A percentile compares a stretch with the other conserved stretches of the same genome.
phyloP scores from a whole-genome alignment of 805 yeast genomes.

The Isabelozyma heimii region DNA sequence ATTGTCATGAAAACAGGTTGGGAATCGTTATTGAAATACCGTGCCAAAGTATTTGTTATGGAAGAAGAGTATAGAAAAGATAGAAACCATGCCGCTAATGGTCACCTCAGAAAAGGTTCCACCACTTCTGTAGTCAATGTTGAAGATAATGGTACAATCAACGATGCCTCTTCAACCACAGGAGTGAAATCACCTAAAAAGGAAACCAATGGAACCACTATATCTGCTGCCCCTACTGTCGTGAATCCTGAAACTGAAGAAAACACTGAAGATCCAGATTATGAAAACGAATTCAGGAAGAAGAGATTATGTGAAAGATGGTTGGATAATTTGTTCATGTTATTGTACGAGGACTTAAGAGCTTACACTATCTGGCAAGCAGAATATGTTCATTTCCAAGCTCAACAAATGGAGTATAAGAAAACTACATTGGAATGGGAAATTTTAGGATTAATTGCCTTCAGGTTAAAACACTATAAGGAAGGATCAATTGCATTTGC shows the following conservation, averaged over 20 bases:
- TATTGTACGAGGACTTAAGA: slow-evolving; percentile 68
- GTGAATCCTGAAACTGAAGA: slow-evolving; percentile 2
- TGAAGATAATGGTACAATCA: slow-evolving; percentile 7
- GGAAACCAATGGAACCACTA: slow-evolving; percentile 8
- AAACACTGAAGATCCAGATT: slow-evolving; percentile 9
- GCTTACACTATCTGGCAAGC: slow-evolving; percentile 93
- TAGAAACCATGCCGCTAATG: slow-evolving; percentile 12
- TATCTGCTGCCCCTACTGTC: neutral
- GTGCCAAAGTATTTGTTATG: slow-evolving; percentile 48
- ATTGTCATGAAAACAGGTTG: slow-evolving; percentile 45
- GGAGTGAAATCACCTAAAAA: slow-evolving; percentile 36
- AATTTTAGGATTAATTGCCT: slow-evolving; percentile 80
- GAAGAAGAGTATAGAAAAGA: slow-evolving; percentile 47
- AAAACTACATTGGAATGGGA: slow-evolving; percentile 91
- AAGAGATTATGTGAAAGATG: slow-evolving; percentile 71
- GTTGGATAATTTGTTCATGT: slow-evolving; percentile 69
- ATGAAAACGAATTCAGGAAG: slow-evolving; percentile 50
- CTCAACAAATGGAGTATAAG: slow-evolving; percentile 76
- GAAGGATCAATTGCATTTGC: slow-evolving; percentile 87
- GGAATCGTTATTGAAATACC: slow-evolving; percentile 42
- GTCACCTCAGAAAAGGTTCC: slow-evolving; percentile 9
- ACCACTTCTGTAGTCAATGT: slow-evolving; percentile 10
- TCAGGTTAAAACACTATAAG: slow-evolving; percentile 76
- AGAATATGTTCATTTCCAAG: slow-evolving; percentile 82
- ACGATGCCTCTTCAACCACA: slow-evolving; percentile 34